Base-by-base conservation (phyloP, 352 stramenopile species). In the Phytophthora uliginosa region DNA sequence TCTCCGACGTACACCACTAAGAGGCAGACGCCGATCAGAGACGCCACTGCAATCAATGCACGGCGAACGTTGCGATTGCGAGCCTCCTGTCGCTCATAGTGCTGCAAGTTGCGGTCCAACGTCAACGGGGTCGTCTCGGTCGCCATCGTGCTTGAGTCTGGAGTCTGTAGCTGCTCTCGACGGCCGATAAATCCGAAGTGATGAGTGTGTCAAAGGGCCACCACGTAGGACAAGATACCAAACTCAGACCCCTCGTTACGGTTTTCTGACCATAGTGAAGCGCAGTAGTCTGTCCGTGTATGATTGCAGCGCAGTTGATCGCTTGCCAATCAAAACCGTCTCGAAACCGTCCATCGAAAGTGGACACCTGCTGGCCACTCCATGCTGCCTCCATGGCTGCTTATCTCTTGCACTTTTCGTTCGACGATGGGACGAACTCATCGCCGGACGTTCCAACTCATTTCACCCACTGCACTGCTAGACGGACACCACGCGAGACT, bases 121-220 rank as follows among this genome's bases (percentile, higher is more conserved):
- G 59, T 72, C 60, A 78, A 71, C 42, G 71, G 66, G 24, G 71
- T 78, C 60, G 61, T 58, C 52, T 78, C 71, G 20, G 71, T 63
- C 18, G 66, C 61, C 71, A 78, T 77, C 4, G 34, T 50, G 34
- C n/a, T 47, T 28, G 31, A 47, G 22, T 10, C 33, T 22, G 10
- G 8, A 47, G 42, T 8, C 18, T 66, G 5, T n/a, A 10, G 18
- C 45, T 67, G 56, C 26, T 50, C 48, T 42, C 24, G 22, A 59
- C 31, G 40, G 15, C 18, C 12, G 36, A 24, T 58, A 71, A 73
- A 71, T 4, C 10, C 12, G 24, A 58, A 74, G 66, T 74, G 67
- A 68, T 69, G 45, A 69, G 59, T 64, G 67, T 69, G 45, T 48
- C 51, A 60, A 59, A 18, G 26, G 36, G 13, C 45, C 18, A 42